These are phyloP conservation scores for Atkinsonella hypoxylon DNA, from an alignment of 2,329 filamentous ascomycete genomes.

Conservation along the genomic window DNA sequence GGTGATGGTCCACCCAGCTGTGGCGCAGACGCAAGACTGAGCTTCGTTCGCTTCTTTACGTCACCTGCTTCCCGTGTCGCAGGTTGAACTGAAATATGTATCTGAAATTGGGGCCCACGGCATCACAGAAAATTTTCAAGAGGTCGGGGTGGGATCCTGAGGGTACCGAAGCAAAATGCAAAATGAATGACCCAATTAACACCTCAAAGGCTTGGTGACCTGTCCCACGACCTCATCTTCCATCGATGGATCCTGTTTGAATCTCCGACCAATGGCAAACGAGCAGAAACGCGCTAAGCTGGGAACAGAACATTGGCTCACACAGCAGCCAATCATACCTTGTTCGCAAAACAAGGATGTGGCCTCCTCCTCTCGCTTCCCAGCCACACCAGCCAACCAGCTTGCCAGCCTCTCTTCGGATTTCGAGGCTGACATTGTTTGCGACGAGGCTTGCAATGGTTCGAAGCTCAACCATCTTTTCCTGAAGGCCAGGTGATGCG, in stretches of 20 bases:
- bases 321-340: background rate
- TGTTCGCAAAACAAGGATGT: slow-evolving; percentile 1
- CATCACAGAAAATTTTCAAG: background rate
- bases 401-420: background rate
- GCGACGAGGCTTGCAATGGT: background rate
- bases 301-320: background rate
- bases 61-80: background rate
- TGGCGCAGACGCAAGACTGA: slow-evolving; percentile 1
- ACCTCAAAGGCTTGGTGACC: background rate
- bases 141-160: background rate
- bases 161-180: background rate
- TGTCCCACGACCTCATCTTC: slow-evolving; percentile 1
- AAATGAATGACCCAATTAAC: background rate
- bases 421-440: background rate
- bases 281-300: background rate
- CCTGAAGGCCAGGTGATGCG: too few species aligned
- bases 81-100: background rate
- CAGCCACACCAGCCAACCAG: background rate
- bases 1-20: background rate
- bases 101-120: background rate
- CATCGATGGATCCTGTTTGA: background rate
- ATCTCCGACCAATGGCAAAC: background rate
- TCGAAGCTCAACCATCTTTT: too few species aligned
- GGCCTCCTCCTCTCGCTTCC: background rate
- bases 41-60: background rate